Conservation (phyloP, 108 stramenopile genomes). For the Mediolabrus comicus region DNA sequence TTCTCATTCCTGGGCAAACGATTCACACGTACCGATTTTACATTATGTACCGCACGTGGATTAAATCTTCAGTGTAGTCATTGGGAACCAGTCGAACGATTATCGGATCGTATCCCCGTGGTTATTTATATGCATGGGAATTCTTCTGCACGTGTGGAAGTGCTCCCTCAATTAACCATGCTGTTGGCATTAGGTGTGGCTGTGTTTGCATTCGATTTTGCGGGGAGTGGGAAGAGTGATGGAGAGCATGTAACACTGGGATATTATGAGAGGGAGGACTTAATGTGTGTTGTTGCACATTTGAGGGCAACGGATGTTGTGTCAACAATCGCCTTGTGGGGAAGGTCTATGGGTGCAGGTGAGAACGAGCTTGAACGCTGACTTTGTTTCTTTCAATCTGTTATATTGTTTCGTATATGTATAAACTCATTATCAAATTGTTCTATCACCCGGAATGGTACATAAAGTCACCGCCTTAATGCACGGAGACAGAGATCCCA, state of each 20-base stretch:
- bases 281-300: conserved; percentile 88
- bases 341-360: conserved; percentile 96
- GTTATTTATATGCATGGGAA: conserved; percentile 81
- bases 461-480: conserved; percentile 96
- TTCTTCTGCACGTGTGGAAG: conserved; percentile 55
- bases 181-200: conserved; percentile 86
- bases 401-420: not conserved
- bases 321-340: conserved; percentile 96
- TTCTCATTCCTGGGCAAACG: conserved; percentile 83
- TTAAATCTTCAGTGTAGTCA: conserved; percentile 88
- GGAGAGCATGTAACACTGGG: conserved; percentile 98
- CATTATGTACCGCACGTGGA: conserved; percentile 87
- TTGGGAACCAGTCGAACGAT: conserved; percentile 94
- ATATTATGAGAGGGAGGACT: conserved; percentile 96
- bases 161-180: conserved; percentile 59
- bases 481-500: conserved; percentile 97
- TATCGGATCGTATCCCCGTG: conserved; percentile 67
- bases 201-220: conserved; percentile 98
- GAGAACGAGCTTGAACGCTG: not conserved
- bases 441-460: not conserved
- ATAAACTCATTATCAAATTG: not conserved
- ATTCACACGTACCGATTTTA: conserved; percentile 94
- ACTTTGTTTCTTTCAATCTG: not conserved
- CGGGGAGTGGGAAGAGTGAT: conserved; percentile 94
- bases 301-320: conserved; percentile 90